A percentile compares a stretch with the other conserved stretches of the same genome.
Evolutionary conservation across 2,329 filamentous ascomycete genomes (phyloP).

Genomic region (Kalmusia sp.): DNA sequence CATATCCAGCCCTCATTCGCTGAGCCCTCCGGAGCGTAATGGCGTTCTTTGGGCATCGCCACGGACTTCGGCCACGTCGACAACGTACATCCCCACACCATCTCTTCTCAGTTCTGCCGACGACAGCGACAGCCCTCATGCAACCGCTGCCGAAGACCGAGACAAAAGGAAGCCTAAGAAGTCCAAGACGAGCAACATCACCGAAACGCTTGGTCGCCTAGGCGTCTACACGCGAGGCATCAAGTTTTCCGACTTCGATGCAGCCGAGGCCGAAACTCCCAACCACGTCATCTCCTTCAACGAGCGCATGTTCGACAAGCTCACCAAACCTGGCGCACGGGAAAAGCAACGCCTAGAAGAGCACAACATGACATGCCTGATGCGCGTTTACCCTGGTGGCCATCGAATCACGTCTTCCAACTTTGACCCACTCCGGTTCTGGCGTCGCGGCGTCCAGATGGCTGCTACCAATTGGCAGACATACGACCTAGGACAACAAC

Average conservation of each 20-base stretch:
- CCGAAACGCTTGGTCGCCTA: slow-evolving; percentile 80
- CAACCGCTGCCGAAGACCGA: slow-evolving; percentile 62
- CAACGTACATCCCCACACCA: slow-evolving; percentile 62
- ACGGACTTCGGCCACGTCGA: slow-evolving; percentile 63
- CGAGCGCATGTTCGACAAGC: slow-evolving; percentile 83
- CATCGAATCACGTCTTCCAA: slow-evolving; percentile 87
- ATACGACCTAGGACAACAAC: slow-evolving; percentile 91
- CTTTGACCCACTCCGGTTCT: slow-evolving; percentile 92
- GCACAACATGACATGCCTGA: slow-evolving; percentile 86
- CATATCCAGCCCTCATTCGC: slow-evolving; percentile 60
- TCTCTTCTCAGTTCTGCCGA: slow-evolving; percentile 68
- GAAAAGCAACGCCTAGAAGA: slow-evolving; percentile 80
- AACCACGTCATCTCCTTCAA: slow-evolving; percentile 97
- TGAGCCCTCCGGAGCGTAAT: slow-evolving; percentile 58
- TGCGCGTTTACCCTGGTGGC: slow-evolving; percentile 90
- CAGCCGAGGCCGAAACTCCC: slow-evolving; percentile 79
- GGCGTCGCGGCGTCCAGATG: slow-evolving; percentile 97
- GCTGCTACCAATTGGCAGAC: slow-evolving; percentile 98
- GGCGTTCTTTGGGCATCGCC: slow-evolving; percentile 56
- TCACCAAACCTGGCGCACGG: slow-evolving; percentile 76
- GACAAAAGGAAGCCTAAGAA: slow-evolving; percentile 69
- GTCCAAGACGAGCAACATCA: slow-evolving; percentile 79
- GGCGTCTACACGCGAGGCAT: slow-evolving; percentile 80
- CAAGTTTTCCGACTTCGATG: slow-evolving; percentile 84
- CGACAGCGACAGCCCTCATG: slow-evolving; percentile 73